Percentiles rank a stretch among this genome's conserved stretches.
phyloP scores from a whole-genome alignment of 2,329 filamentous ascomycete species.

The Aureobasidium sp. region DNA sequence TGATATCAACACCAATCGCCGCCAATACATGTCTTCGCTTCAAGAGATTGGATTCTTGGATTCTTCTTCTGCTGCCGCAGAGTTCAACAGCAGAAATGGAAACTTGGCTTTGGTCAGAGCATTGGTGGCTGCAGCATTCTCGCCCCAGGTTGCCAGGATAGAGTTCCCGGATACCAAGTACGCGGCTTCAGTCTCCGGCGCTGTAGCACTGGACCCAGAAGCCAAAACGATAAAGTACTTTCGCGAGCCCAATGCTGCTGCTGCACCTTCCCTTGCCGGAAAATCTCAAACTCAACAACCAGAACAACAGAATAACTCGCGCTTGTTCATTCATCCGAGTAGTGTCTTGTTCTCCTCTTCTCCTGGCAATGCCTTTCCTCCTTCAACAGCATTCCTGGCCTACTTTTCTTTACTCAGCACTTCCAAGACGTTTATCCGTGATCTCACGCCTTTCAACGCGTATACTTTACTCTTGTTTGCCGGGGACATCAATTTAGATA shows the following conservation, averaged over 20 bases:
- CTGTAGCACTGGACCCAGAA: constrained; percentile 88
- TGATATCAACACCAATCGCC: constrained; percentile 79
- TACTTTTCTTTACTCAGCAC: constrained; percentile 93
- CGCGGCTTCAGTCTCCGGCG: constrained; percentile 74
- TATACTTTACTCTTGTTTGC: constrained; percentile 85
- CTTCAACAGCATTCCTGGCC: constrained; percentile 67
- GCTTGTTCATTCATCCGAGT: constrained; percentile 88
- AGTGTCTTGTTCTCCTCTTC: constrained; percentile 81
- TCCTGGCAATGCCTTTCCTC: constrained; percentile 50
- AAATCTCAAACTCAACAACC: constrained; percentile 25
- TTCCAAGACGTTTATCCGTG: constrained; percentile 82
- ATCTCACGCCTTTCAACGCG: constrained; percentile 86
- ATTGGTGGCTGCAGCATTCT: constrained; percentile 44
- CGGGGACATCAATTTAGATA: constrained; percentile 77
- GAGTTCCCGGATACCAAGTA: constrained; percentile 96
- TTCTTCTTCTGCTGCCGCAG: constrained; percentile 16
- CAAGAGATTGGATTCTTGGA: constrained; percentile 75
- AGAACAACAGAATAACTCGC: constrained; percentile 20
- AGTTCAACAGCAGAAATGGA: constrained; percentile 42
- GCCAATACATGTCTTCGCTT: constrained; percentile 78
- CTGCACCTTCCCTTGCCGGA: constrained; percentile 25
- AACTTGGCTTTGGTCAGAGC: constrained; percentile 41
- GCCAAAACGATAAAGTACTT: constrained; percentile 89
- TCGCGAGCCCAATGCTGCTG: constrained; percentile 40
- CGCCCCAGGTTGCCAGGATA: constrained; percentile 82